Conservation (phyloP, 2,329 filamentous ascomycete species). For the Pyrenochaeta sp. region DNA sequence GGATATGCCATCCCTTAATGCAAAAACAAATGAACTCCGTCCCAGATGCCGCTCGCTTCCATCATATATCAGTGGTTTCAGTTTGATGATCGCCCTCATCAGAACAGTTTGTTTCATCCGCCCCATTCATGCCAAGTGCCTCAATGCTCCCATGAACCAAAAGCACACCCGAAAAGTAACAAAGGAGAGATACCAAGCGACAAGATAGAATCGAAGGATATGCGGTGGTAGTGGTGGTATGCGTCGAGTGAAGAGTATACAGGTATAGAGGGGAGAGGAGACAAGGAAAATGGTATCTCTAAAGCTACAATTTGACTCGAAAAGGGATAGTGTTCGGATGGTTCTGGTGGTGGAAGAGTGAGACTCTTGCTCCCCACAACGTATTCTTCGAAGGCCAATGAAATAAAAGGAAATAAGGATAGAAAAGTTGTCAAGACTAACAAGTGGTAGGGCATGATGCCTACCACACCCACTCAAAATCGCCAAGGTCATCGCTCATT, state of each 20-base stretch:
- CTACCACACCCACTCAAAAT: conserved; percentile 95
- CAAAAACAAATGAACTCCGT: conserved; percentile 31
- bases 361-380: conserved; percentile 36
- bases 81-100: conserved; percentile 26
- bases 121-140: conserved; percentile 15
- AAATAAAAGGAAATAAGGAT: conserved; percentile 42
- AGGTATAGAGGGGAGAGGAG: conserved; percentile 35
- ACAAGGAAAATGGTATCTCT: conserved; percentile 51
- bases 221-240: conserved; percentile 21
- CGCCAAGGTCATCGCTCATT: conserved; percentile 72
- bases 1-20: conserved; percentile 30
- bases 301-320: conserved; percentile 45
- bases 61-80: conserved; percentile 25
- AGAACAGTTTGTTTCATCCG: conserved; percentile 34
- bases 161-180: conserved; percentile 29
- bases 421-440: conserved; percentile 57
- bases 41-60: conserved; percentile 29
- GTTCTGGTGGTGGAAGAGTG: conserved; percentile 24
- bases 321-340: conserved; percentile 25
- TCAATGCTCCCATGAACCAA: conserved; percentile 11
- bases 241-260: conserved; percentile 33
- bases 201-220: conserved; percentile 28
- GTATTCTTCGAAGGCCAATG: conserved; percentile 25
- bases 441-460: conserved; percentile 70
- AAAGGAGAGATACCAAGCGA: conserved; percentile 47